Evolutionary conservation across 1,284 basidiomycete genomes (phyloP).

Genomic region (Cerioporus squamosus): DNA sequence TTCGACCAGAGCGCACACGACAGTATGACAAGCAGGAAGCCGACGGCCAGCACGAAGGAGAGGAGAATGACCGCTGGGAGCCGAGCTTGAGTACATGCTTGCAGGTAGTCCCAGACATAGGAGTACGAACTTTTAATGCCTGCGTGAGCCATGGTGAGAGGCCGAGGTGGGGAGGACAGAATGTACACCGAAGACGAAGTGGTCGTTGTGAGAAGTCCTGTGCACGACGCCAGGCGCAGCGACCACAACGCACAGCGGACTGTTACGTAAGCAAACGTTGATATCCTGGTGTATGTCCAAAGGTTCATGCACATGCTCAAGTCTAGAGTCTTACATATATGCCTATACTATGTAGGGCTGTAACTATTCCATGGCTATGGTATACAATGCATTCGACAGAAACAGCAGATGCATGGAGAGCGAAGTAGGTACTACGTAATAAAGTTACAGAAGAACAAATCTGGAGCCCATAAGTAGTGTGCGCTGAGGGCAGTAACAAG

Average conservation of each 20-base stretch:
- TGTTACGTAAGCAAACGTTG: slow-evolving; percentile 8
- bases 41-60: slow-evolving; percentile 95
- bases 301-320: too few species aligned
- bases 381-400: slow-evolving; percentile 12
- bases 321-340: too few species aligned
- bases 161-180: background rate
- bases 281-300: too few species aligned
- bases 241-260: background rate
- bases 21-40: slow-evolving; percentile 97
- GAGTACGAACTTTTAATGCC: slow-evolving; percentile 37
- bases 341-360: too few species aligned
- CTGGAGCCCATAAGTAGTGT: too few species aligned
- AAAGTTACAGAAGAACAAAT: slow-evolving; percentile 6
- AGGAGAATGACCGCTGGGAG: slow-evolving; percentile 86
- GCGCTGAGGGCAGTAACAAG: too few species aligned
- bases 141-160: slow-evolving; percentile 31
- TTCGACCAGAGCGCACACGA: slow-evolving; percentile 96
- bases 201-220: background rate
- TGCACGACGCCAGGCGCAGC: background rate
- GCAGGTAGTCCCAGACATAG: slow-evolving; percentile 6
- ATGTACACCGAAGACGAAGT: slow-evolving; percentile 10
- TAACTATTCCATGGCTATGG: slow-evolving; percentile 4
- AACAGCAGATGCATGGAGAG: slow-evolving; percentile 10
- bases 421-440: slow-evolving; percentile 1
- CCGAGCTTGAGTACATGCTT: slow-evolving; percentile 18